A percentile compares a stretch with the other conserved stretches of the same genome.
Evolutionary conservation across 805 yeast species (phyloP).

Genomic region (Starmerella bombi): DNA sequence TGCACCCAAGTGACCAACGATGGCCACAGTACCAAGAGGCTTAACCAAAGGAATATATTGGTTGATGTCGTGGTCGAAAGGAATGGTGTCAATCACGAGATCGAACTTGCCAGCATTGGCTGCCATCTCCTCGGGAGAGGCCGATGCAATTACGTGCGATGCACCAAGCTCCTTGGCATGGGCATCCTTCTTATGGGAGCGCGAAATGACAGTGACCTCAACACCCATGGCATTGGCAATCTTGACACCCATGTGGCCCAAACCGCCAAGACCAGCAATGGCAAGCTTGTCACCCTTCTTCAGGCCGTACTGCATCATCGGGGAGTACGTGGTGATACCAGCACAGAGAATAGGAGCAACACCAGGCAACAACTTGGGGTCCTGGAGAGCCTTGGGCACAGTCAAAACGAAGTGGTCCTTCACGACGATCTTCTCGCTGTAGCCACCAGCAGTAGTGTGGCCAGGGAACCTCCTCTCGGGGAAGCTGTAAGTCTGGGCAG

Average conservation of each 20-base stretch:
- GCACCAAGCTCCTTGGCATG: conserved; percentile 46
- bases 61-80: conserved; percentile 37
- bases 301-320: conserved; percentile 38
- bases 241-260: conserved; percentile 49
- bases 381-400: conserved; percentile 43
- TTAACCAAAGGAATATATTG: conserved; percentile 39
- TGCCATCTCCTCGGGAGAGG: conserved; percentile 29
- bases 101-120: conserved; percentile 32
- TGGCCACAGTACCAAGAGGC: conserved; percentile 44
- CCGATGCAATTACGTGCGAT: conserved; percentile 40
- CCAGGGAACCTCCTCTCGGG: conserved; percentile 42
- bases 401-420: conserved; percentile 51
- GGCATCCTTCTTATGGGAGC: conserved; percentile 39
- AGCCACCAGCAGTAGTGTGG: conserved; percentile 38
- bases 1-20: conserved; percentile 51
- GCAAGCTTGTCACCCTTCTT: conserved; percentile 44
- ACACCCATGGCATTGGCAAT: conserved; percentile 52
- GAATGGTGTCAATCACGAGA: conserved; percentile 40
- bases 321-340: conserved; percentile 60
- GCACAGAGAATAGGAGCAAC: conserved; percentile 72
- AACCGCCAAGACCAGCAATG: conserved; percentile 51
- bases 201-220: conserved; percentile 44
- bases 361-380: conserved; percentile 30
- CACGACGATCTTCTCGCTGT: conserved; percentile 26
- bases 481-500: conserved; percentile 40